phyloP scores from a whole-genome alignment of 495 filamentous ascomycete genomes.

The Xylaria longipes region DNA sequence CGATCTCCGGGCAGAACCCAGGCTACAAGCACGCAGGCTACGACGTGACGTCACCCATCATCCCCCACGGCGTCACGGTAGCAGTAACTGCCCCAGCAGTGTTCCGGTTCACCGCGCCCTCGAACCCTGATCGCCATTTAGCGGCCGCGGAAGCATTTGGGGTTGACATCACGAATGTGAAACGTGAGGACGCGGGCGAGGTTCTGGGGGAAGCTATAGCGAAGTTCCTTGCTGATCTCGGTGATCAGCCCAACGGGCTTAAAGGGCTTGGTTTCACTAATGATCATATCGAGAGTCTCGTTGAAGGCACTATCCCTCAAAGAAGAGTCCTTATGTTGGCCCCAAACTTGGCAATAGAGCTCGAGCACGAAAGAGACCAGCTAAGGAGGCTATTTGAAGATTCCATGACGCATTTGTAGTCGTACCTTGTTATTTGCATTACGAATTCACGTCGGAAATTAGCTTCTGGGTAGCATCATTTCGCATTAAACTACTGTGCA shows the following conservation, averaged over 20 bases:
- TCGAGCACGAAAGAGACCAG: constrained; percentile 65
- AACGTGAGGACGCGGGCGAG: constrained; percentile 84
- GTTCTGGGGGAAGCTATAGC: constrained; percentile 81
- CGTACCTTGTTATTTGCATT: background rate
- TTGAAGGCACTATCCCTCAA: constrained; percentile 95
- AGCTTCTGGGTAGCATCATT: background rate
- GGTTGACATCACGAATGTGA: constrained; percentile 84
- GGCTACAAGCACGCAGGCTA: constrained; percentile 89
- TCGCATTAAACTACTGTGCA: background rate
- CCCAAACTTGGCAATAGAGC: constrained; percentile 74
- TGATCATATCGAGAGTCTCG: constrained; percentile 76
- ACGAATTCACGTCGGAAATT: background rate
- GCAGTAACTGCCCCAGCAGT: constrained; percentile 94
- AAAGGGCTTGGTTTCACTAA: constrained; percentile 80
- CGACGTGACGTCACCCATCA: constrained; percentile 73
- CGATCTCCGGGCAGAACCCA: constrained; percentile 91
- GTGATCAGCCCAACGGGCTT: constrained; percentile 88
- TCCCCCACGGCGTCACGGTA: constrained; percentile 94
- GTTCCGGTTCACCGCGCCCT: constrained; percentile 88
- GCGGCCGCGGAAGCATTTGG: constrained; percentile 90
- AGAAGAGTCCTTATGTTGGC: constrained; percentile 89
- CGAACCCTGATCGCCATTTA: constrained; percentile 90
- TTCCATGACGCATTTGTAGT: constrained; percentile 20
- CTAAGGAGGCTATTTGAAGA: constrained; percentile 58
- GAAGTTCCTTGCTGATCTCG: constrained; percentile 79